Evolutionary conservation across 2,329 filamentous ascomycete genomes (phyloP), one percentile per base, ranked within the genome.

Genomic region (Fusarium sp.): DNA sequence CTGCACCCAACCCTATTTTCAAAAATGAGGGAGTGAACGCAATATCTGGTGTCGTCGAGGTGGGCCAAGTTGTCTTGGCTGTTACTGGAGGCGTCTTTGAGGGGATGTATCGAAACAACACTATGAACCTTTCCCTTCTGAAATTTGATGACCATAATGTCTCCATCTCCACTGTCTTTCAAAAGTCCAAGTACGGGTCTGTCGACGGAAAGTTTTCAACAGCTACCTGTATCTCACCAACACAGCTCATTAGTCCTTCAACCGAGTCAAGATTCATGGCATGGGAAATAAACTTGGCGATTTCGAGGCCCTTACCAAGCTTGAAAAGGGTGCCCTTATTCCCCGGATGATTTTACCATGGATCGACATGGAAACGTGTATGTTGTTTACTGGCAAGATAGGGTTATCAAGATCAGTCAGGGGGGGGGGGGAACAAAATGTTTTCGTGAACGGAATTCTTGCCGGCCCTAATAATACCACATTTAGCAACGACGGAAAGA

Each of bases 181-280:
- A 69, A 9, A 51, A 57, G 11, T 58, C 47, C 3, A 44, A 59
- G 3, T 31, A 18, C 3, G 47, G 58, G 5, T 53, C 59, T 7
- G 36, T 59, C 4, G 38, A 69, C 22, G 65, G 65, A 55, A 50
- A 24, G 20, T 64, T 11, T 53, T 42, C 6, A 30, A 47, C 3
- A 8, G 31, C 31, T 47, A 69, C 12, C 47, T 69, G 4, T 65
- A 69, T 38, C 51, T 70, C 10, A 70, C 48, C 13, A 69, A 51
- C 33, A 45, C 53, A 2, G 41, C 26, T 30, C 38, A 36, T 16
- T 24, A 50, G 15, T 35, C 53, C 2, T 64, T 38, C 5, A 45
- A 31, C 2, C 33, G 42, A 11, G 24, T 65, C 11, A 42, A 60
- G 38, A 47, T 69, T 14, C 48, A 70, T 16, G 20, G 42, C 1